Evolutionary conservation across 208 protist genomes (phyloP).

Genomic region (Borovskyia barvae): DNA sequence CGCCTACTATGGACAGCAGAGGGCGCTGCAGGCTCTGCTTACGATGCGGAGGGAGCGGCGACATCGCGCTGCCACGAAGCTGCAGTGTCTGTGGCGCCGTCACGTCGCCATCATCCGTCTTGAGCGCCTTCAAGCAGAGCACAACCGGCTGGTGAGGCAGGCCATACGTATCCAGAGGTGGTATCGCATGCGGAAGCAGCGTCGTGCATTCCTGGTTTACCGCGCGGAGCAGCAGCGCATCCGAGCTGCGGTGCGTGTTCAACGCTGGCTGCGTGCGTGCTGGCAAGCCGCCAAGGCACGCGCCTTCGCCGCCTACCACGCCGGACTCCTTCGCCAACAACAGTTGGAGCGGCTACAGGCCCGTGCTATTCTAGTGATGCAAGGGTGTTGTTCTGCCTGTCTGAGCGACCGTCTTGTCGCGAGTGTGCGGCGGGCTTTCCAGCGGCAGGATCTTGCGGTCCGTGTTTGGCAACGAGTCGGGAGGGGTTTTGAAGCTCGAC

Average conservation of each 20-base stretch:
- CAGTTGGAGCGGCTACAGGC: constrained; percentile 43
- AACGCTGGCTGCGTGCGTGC: constrained; percentile 50
- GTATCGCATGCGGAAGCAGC: constrained; percentile 56
- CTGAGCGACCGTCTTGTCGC: constrained; percentile 46
- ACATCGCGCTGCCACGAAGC: constrained; percentile 39
- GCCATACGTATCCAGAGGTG: constrained; percentile 59
- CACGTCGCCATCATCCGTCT: constrained; percentile 54
- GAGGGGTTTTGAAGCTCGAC: constrained; percentile 46
- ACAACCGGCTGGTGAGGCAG: constrained; percentile 35
- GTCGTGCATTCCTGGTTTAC: constrained; percentile 46
- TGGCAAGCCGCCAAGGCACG: constrained; percentile 51
- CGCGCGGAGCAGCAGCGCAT: constrained; percentile 38
- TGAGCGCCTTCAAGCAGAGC: constrained; percentile 66
- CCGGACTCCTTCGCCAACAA: constrained; percentile 43
- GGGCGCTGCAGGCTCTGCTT: constrained; percentile 23
- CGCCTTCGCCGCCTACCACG: constrained; percentile 69
- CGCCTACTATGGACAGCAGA: constrained; percentile 28
- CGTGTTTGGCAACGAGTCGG: constrained; percentile 57
- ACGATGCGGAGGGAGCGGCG: constrained; percentile 26
- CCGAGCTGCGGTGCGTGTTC: constrained; percentile 49
- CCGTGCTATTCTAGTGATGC: constrained; percentile 36
- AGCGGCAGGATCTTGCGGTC: constrained; percentile 36
- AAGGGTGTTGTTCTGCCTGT: constrained; percentile 41
- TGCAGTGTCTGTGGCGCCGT: constrained; percentile 78
- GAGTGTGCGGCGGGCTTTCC: constrained; percentile 46